Conservation (phyloP, 805 yeast genomes). For the Saccharomycopsis babjevae region DNA sequence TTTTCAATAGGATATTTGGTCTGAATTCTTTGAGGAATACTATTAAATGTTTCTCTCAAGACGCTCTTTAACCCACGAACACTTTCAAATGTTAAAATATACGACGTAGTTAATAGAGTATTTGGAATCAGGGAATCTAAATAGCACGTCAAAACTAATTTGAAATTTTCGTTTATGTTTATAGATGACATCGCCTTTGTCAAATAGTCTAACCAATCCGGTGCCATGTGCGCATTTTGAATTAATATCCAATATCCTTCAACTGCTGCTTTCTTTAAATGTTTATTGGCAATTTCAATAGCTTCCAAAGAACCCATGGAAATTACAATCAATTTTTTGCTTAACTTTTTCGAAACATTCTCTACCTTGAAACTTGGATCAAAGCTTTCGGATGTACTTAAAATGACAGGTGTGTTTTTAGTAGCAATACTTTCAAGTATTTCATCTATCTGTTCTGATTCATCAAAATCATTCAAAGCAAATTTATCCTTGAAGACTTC, state of each 20-base stretch:
- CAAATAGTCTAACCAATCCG: constrained; percentile 48
- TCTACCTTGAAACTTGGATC: constrained; percentile 56
- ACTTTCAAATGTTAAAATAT: constrained; percentile 51
- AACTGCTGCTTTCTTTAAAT: constrained; percentile 36
- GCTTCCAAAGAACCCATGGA: constrained; percentile 75
- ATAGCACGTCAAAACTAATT: constrained; percentile 57
- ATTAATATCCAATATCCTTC: constrained; percentile 62
- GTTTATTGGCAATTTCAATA: constrained; percentile 41
- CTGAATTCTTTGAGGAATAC: constrained; percentile 19
- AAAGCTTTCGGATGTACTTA: constrained; percentile 49
- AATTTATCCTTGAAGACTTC: neutral
- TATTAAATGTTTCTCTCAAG: constrained; percentile 31
- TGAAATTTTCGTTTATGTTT: constrained; percentile 30
- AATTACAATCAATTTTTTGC: constrained; percentile 31
- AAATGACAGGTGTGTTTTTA: constrained; percentile 32
- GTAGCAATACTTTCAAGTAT: constrained; percentile 7
- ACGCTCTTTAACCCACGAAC: constrained; percentile 47
- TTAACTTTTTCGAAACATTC: constrained; percentile 29
- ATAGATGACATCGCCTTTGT: constrained; percentile 35
- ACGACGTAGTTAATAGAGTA: constrained; percentile 43
- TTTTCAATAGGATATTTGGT: constrained; percentile 32
- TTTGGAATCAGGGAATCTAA: constrained; percentile 40
- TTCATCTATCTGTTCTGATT: neutral
- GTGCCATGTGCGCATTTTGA: constrained; percentile 73
- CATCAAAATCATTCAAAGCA: neutral